phyloP scores from a whole-genome alignment of 768 basidiomycete species.

The Tylopilus balloui region DNA sequence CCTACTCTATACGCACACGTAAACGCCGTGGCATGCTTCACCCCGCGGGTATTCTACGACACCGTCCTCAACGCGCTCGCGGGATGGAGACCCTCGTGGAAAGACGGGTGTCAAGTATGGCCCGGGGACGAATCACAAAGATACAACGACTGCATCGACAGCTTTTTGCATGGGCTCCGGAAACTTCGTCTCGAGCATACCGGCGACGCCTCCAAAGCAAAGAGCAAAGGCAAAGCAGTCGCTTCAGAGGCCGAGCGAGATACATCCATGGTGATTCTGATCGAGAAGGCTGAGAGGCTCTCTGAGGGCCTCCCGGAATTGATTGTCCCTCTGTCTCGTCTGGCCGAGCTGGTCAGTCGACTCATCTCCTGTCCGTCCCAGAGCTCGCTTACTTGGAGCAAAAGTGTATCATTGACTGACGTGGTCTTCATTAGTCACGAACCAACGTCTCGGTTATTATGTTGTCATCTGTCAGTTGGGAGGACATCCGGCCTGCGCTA shows the following conservation, averaged over 20 bases:
- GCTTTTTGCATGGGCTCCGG: slow-evolving; percentile 63
- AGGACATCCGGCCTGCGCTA: slow-evolving; percentile 62
- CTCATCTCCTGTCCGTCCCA: background rate
- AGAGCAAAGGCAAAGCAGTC: slow-evolving; percentile 31
- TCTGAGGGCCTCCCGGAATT: slow-evolving; percentile 59
- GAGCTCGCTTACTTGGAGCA: background rate
- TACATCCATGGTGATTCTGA: slow-evolving; percentile 48
- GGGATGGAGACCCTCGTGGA: slow-evolving; percentile 53
- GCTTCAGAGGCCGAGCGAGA: slow-evolving; percentile 12
- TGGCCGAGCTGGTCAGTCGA: slow-evolving; percentile 61
- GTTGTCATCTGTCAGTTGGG: slow-evolving; percentile 64
- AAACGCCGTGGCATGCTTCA: slow-evolving; percentile 58
- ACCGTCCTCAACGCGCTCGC: slow-evolving; percentile 58
- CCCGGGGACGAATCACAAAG: slow-evolving; percentile 34
- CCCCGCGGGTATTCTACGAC: slow-evolving; percentile 61
- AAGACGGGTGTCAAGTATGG: slow-evolving; percentile 61
- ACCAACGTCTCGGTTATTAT: slow-evolving; percentile 58
- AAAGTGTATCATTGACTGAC: slow-evolving; percentile 1
- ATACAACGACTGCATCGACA: slow-evolving; percentile 64
- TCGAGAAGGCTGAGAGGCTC: slow-evolving; percentile 67
- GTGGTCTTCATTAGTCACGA: slow-evolving; percentile 44
- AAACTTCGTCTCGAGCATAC: slow-evolving; percentile 30
- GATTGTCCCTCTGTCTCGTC: slow-evolving; percentile 63
- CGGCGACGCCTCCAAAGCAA: slow-evolving; percentile 17
- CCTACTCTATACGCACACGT: slow-evolving; percentile 42